Conservation (phyloP, 768 basidiomycete genomes). For the Tricholoma furcatifolium region DNA sequence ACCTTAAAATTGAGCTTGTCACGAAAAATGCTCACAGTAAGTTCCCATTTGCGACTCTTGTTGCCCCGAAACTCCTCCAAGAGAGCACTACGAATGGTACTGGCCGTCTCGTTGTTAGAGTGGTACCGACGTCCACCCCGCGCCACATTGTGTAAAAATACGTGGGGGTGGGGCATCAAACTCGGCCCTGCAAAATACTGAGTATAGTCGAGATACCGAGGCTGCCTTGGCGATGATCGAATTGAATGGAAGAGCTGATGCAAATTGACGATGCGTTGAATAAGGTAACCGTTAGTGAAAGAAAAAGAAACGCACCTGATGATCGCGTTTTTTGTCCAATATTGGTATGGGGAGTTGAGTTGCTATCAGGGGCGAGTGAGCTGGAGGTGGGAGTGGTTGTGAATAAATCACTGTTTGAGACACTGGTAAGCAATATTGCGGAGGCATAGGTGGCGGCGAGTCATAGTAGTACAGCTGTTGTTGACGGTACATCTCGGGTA, state of each 20-base stretch:
- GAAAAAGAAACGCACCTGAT: conserved; percentile 41
- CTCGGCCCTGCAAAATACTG: conserved; percentile 45
- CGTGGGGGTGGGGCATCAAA: conserved; percentile 30
- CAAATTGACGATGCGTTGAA: conserved; percentile 23
- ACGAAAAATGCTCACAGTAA: conserved; percentile 52
- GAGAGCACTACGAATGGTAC: conserved; percentile 60
- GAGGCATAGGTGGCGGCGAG: conserved; percentile 40
- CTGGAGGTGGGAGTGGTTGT: conserved; percentile 26
- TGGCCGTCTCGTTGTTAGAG: conserved; percentile 27
- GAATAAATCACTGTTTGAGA: conserved; percentile 62
- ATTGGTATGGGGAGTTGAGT: conserved; percentile 44
- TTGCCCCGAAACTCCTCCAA: conserved; percentile 86
- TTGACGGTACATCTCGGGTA: conserved; percentile 39
- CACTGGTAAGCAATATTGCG: conserved; percentile 61
- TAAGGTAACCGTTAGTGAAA: conserved; percentile 8
- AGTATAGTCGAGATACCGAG: conserved; percentile 52
- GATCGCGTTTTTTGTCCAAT: conserved; percentile 55
- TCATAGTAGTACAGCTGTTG: conserved; percentile 61
- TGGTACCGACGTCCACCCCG: conserved; percentile 45
- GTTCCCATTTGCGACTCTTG: conserved; percentile 78
- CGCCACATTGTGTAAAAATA: conserved; percentile 33
- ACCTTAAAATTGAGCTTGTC: not conserved
- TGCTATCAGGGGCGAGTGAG: conserved; percentile 52
- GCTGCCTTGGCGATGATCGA: conserved; percentile 42
- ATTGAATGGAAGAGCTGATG: conserved; percentile 41